Conservation (phyloP, 140 eudicot genomes). For the Anethum foeniculum region DNA sequence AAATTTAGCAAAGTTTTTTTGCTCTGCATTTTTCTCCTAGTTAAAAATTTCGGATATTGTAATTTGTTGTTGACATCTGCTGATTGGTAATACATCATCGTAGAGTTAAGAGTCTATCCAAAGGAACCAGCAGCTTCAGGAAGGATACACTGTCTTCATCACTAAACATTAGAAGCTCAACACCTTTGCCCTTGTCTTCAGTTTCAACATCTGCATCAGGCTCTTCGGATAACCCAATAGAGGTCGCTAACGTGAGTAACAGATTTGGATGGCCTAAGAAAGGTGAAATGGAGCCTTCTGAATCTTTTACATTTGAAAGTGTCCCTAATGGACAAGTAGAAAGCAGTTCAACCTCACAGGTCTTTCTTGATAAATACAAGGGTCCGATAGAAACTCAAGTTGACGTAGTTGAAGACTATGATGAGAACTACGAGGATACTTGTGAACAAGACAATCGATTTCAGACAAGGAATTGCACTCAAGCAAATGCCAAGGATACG, state of each 20-base stretch:
- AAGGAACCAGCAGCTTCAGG: constrained; percentile 39
- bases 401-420: constrained; percentile 34
- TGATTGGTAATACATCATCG: constrained; percentile 7
- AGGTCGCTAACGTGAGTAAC: constrained; percentile 24
- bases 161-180: constrained; percentile 40
- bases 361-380: constrained; percentile 22
- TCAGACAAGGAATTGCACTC: constrained; percentile 7
- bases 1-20: neutral
- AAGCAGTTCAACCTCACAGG: constrained; percentile 16
- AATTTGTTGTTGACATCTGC: neutral
- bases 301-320: constrained; percentile 31
- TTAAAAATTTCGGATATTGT: neutral
- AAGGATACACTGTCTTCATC: constrained; percentile 44
- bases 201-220: constrained; percentile 22
- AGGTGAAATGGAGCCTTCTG: constrained; percentile 30
- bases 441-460: constrained; percentile 1
- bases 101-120: constrained; percentile 73
- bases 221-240: constrained; percentile 27
- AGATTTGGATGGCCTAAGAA: constrained; percentile 56
- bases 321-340: constrained; percentile 28
- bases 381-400: constrained; percentile 23
- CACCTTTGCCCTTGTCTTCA: constrained; percentile 34
- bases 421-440: constrained; percentile 25
- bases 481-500: constrained; percentile 20
- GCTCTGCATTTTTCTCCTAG: neutral